A percentile compares a stretch with the other conserved stretches of the same genome.
Evolutionary conservation across 2,329 filamentous ascomycete genomes (phyloP).

Genomic region (Colletotrichum navitas): DNA sequence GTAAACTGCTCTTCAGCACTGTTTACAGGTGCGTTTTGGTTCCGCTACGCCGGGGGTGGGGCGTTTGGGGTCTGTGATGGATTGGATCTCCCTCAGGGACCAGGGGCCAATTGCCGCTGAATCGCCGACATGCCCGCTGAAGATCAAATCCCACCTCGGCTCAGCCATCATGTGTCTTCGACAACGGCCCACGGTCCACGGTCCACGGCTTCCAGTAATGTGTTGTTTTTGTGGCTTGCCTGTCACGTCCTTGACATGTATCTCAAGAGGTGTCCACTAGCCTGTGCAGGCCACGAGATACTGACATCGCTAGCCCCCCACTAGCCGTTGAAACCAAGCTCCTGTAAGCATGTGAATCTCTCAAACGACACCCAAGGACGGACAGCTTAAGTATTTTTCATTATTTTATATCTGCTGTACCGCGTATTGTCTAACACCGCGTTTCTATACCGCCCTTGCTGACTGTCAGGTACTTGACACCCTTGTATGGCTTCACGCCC

Average conservation of each 20-base stretch:
- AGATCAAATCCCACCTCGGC: conserved; percentile 10
- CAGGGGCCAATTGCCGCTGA: conserved; percentile 26
- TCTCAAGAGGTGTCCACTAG: background rate
- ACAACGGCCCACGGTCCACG: background rate
- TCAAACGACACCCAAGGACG: background rate
- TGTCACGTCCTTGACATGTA: background rate
- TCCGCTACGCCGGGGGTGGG: conserved; percentile 40
- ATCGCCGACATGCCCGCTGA: conserved; percentile 4
- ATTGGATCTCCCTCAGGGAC: conserved; percentile 28
- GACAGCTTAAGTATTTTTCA: conserved; percentile 14
- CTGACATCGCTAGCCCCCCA: conserved; percentile 19
- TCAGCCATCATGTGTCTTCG: background rate
- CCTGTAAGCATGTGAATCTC: conserved; percentile 27
- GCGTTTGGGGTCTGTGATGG: background rate
- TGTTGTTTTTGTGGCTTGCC: background rate
- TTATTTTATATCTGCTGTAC: conserved; percentile 32
- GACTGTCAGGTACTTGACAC: conserved; percentile 94
- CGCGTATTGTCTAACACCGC: conserved; percentile 60
- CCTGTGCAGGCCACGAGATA: background rate
- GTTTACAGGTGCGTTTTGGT: conserved; percentile 31
- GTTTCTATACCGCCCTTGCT: conserved; percentile 75
- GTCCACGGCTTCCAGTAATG: background rate
- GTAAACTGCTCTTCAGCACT: conserved; percentile 14
- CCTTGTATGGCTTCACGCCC: conserved; percentile 94
- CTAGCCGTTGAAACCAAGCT: conserved; percentile 26